Percentiles rank a stretch among this genome's conserved stretches.
Evolutionary conservation across 108 stramenopile species (phyloP).

Genomic region (Fragilaria crotonensis): DNA sequence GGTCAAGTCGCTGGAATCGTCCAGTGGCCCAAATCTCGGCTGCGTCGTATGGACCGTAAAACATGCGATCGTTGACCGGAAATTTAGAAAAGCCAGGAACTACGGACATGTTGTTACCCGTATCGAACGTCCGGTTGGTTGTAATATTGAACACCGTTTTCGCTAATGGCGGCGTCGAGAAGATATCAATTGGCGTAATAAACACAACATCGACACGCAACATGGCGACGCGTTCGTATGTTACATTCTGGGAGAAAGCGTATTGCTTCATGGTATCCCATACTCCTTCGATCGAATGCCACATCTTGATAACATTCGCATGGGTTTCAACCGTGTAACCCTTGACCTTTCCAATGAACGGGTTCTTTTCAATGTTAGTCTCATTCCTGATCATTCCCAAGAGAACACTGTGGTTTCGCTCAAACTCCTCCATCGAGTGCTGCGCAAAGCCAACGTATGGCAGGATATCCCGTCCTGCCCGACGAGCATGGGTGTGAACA

Average conservation of each 20-base stretch:
- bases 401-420: background rate
- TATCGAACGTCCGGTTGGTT: conserved; percentile 4
- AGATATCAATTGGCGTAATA: conserved; percentile 42
- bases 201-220: conserved; percentile 43
- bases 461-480: background rate
- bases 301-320: conserved; percentile 13
- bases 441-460: background rate
- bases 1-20: conserved; percentile 28
- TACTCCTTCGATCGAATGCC: conserved; percentile 24
- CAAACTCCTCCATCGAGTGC: background rate
- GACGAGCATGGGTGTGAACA: background rate
- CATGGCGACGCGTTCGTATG: conserved; percentile 38
- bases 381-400: background rate
- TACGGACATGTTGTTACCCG: conserved; percentile 12
- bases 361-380: conserved; percentile 1
- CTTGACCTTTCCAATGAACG: conserved; percentile 27
- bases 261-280: conserved; percentile 16
- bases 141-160: conserved; percentile 4
- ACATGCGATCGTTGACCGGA: conserved; percentile 40
- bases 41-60: conserved; percentile 33
- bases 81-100: conserved; percentile 17
- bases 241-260: background rate
- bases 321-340: background rate
- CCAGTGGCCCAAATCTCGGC: conserved; percentile 42
- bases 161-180: conserved; percentile 4